Evolutionary conservation across 495 filamentous ascomycete species (phyloP), one percentile per base, ranked within the genome.

Genomic region (Chaetomidium leptoderma): DNA sequence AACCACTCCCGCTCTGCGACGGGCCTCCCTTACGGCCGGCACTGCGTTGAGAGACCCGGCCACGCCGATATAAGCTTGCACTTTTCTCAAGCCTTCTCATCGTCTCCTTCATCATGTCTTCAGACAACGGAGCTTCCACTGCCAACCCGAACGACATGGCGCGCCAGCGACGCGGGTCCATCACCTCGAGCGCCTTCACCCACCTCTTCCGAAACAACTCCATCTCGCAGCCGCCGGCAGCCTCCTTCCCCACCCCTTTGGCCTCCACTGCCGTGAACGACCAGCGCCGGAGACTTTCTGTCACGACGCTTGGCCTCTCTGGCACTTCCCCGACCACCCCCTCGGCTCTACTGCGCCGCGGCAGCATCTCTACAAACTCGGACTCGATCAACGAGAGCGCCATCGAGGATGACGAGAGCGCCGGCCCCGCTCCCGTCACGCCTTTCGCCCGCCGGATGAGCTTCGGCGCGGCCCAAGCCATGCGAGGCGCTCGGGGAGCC

Each of bases 391-490:
- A 97, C 63, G 93, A 97, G 71, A 90, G 78, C 59, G 87, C 91
- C 42, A 80, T 92, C 42, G 93, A 97, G 53, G 93, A 97, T 46
- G 83, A 82, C 39, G 90, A 86, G 66, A 63, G 67, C 63, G 51
- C 67, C 37, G 76, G 70, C 65, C 70, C 67, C 55, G 77, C 80
- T 8, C 82, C 89, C 32, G 81, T 72, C 45, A 87, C 87, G 6
- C 90, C 90, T 16, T 95, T 96, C 68, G 82, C 83, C 10, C 84
- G 93, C 48, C 86, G 93, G 21, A 83, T 95, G 76, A 96, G 92
- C 67, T 93, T 95, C 69, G 92, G 93, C 53, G 91, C 55, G 14
- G 30, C 90, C 26, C 84, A 90, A 66, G 90, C 93, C 35, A 76
- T 96, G 65, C 83, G 88, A 57, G 70, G 66, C 44, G 67, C 73